A percentile compares a stretch with the other conserved stretches of the same genome.
These are phyloP conservation scores for Ganoderma lucidum DNA, from an alignment of 1,284 basidiomycete genomes.

Conservation along the genomic window DNA sequence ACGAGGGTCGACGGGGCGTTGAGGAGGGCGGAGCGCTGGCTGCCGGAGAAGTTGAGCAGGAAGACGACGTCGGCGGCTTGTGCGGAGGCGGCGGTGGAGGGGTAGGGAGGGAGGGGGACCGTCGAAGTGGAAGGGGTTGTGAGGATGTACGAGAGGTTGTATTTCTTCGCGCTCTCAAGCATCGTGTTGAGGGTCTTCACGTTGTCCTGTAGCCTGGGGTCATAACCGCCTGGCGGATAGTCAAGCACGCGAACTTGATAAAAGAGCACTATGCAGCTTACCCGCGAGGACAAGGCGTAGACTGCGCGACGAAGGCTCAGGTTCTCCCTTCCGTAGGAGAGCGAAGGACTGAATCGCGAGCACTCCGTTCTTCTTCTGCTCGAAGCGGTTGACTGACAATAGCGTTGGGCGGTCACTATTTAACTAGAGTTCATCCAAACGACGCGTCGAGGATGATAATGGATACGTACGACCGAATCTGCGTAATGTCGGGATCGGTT, in stretches of 20 bases:
- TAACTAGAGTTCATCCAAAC: neutral
- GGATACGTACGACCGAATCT: constrained; percentile 71
- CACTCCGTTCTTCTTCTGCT: constrained; percentile 92
- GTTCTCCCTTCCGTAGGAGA: constrained; percentile 41
- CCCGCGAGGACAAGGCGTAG: constrained; percentile 82
- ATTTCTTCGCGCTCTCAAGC: constrained; percentile 60
- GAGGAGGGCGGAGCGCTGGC: constrained; percentile 83
- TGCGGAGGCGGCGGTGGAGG: constrained; percentile 34
- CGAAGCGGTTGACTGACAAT: constrained; percentile 94
- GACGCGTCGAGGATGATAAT: constrained; percentile 2
- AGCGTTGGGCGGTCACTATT: constrained; percentile 78
- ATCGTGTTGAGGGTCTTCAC: constrained; percentile 67
- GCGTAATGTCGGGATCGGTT: constrained; percentile 58
- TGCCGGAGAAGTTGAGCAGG: constrained; percentile 86
- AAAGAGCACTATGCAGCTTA: constrained; percentile 34
- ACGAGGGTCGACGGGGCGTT: constrained; percentile 69
- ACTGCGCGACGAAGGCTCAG: constrained; percentile 35
- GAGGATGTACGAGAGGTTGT: constrained; percentile 63
- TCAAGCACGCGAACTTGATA: neutral
- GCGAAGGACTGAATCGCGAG: constrained; percentile 88
- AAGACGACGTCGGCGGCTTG: constrained; percentile 69
- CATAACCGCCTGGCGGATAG: constrained; percentile 70
- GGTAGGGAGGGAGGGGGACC: constrained; percentile 50
- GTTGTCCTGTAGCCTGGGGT: constrained; percentile 76
- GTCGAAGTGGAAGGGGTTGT: constrained; percentile 51